Evolutionary conservation across 2,329 filamentous ascomycete genomes (phyloP).

Genomic region (Emergomyces africanus): DNA sequence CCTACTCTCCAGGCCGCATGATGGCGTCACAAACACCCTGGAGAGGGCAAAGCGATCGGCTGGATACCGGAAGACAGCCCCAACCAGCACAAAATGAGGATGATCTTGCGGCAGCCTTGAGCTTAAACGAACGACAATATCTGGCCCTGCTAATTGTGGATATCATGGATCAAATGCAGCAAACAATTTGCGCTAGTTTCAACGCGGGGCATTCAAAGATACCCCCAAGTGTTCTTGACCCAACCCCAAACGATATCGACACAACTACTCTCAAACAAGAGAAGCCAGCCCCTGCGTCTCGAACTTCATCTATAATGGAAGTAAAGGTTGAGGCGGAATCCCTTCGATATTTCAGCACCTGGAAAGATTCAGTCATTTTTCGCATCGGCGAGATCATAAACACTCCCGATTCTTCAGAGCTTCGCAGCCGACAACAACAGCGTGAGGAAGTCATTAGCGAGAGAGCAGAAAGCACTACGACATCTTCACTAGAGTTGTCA

Average conservation of each 20-base stretch:
- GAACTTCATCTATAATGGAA: conserved; percentile 16
- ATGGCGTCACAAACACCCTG: background rate
- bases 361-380: conserved; percentile 58
- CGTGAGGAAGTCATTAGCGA: background rate
- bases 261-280: background rate
- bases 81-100: conserved; percentile 11
- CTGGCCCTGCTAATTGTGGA: conserved; percentile 30
- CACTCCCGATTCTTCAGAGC: conserved; percentile 2
- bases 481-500: background rate
- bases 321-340: conserved; percentile 51
- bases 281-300: background rate
- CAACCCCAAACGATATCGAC: background rate
- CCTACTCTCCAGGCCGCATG: background rate
- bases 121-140: conserved; percentile 29
- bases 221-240: background rate
- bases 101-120: conserved; percentile 31
- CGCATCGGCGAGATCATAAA: conserved; percentile 60
- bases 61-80: background rate
- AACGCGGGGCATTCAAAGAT: conserved; percentile 11
- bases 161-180: conserved; percentile 30
- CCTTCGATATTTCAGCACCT: conserved; percentile 63
- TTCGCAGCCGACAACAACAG: background rate
- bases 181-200: conserved; percentile 25
- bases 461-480: background rate
- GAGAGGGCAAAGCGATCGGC: background rate